Percentiles rank a stretch among this genome's conserved stretches.
Evolutionary conservation across 768 basidiomycete species (phyloP).

Genomic region (Rossbeevera mucosa): DNA sequence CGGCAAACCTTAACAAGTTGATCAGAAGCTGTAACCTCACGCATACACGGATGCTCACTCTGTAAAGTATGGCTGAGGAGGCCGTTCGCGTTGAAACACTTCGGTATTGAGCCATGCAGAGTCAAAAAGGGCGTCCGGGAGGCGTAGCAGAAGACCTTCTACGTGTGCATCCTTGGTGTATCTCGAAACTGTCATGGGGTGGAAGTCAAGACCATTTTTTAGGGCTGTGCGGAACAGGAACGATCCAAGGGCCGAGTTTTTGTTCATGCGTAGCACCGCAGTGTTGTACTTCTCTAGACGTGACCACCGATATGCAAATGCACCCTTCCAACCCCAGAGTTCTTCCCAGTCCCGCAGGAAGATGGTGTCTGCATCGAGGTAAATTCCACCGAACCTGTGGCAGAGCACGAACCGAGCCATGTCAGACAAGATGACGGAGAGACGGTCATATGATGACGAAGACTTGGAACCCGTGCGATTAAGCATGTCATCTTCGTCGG

Average conservation of each 20-base stretch:
- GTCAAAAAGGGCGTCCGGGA: slow-evolving; percentile 96
- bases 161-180: slow-evolving; percentile 88
- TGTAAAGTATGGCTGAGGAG: slow-evolving; percentile 91
- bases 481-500: slow-evolving; percentile 50
- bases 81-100: slow-evolving; percentile 84
- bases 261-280: slow-evolving; percentile 91
- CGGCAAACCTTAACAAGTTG: slow-evolving; percentile 56
- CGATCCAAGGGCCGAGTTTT: slow-evolving; percentile 83
- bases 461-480: slow-evolving; percentile 90
- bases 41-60: slow-evolving; percentile 44
- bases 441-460: slow-evolving; percentile 78
- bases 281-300: slow-evolving; percentile 93
- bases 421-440: slow-evolving; percentile 92
- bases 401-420: slow-evolving; percentile 98
- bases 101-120: slow-evolving; percentile 96
- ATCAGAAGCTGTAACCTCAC: slow-evolving; percentile 1
- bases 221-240: slow-evolving; percentile 94
- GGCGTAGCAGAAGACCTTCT: slow-evolving; percentile 75
- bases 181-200: slow-evolving; percentile 90
- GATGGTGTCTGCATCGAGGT: slow-evolving; percentile 95
- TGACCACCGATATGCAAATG: slow-evolving; percentile 96
- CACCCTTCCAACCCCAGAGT: slow-evolving; percentile 93
- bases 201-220: slow-evolving; percentile 92
- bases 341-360: slow-evolving; percentile 98
- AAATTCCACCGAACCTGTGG: slow-evolving; percentile 93